Conservation (phyloP, 352 stramenopile species). For the Phytopythium ostracodes region DNA sequence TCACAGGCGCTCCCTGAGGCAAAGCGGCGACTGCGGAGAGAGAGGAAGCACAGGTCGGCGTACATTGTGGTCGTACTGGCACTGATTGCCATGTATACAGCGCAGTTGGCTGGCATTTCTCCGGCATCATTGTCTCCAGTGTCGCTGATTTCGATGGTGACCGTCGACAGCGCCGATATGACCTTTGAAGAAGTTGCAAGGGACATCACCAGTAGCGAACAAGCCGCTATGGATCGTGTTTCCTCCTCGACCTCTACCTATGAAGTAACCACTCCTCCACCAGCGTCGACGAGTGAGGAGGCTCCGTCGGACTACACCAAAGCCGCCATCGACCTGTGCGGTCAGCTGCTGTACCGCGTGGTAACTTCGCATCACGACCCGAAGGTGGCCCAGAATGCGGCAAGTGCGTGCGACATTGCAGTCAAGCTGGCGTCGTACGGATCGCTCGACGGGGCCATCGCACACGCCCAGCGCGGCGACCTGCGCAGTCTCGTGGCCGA, state of each 20-base stretch:
- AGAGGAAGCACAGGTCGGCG: slow-evolving; percentile 17
- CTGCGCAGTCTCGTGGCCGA: slow-evolving; percentile 40
- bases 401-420: slow-evolving; percentile 42
- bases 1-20: slow-evolving; percentile 26
- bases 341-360: slow-evolving; percentile 31
- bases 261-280: background rate
- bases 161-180: background rate
- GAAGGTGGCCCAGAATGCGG: slow-evolving; percentile 26
- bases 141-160: background rate
- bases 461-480: slow-evolving; percentile 46
- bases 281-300: slow-evolving; percentile 1
- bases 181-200: background rate
- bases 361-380: slow-evolving; percentile 38
- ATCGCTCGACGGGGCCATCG: slow-evolving; percentile 26
- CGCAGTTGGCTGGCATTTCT: background rate
- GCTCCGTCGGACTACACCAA: slow-evolving; percentile 19
- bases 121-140: background rate
- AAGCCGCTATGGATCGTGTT: background rate
- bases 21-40: slow-evolving; percentile 13
- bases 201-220: background rate
- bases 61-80: slow-evolving; percentile 28
- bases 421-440: slow-evolving; percentile 24
- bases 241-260: background rate
- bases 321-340: slow-evolving; percentile 33
- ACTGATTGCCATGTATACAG: background rate